Conservation (phyloP, 805 yeast species). For the Starmerella kuoi region DNA sequence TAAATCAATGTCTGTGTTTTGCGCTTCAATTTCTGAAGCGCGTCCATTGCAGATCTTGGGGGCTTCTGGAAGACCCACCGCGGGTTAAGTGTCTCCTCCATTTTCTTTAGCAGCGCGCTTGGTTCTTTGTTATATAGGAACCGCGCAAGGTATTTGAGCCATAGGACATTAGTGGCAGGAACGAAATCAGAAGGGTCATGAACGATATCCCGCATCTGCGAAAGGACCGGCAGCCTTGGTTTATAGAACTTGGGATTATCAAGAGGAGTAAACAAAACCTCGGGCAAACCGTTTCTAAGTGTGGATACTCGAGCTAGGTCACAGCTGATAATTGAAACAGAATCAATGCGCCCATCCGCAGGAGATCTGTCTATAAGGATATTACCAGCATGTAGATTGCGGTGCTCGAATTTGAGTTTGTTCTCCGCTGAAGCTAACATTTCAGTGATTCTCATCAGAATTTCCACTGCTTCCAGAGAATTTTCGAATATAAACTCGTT, state of each 20-base stretch:
- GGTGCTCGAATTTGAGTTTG: slow-evolving; percentile 48
- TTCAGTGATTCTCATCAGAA: slow-evolving; percentile 45
- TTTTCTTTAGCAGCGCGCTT: slow-evolving; percentile 7
- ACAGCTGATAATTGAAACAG: slow-evolving; percentile 47
- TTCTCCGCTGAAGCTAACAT: slow-evolving; percentile 42
- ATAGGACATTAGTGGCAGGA: slow-evolving; percentile 44
- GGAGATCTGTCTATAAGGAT: slow-evolving; percentile 34
- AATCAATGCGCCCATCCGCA: slow-evolving; percentile 30
- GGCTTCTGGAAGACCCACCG: slow-evolving; percentile 13
- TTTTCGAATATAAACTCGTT: slow-evolving; percentile 33
- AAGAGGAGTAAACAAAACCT: slow-evolving; percentile 38
- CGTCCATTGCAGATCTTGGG: slow-evolving; percentile 16
- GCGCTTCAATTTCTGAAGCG: neutral
- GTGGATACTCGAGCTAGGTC: slow-evolving; percentile 36
- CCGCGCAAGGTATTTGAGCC: slow-evolving; percentile 53
- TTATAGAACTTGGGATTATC: slow-evolving; percentile 52
- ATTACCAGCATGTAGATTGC: slow-evolving; percentile 60
- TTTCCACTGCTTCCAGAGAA: slow-evolving; percentile 31
- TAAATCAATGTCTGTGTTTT: neutral
- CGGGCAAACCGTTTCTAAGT: slow-evolving; percentile 21
- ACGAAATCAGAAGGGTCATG: slow-evolving; percentile 36
- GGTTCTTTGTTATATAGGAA: slow-evolving; percentile 28
- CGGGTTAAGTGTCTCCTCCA: slow-evolving; percentile 8
- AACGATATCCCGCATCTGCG: slow-evolving; percentile 34
- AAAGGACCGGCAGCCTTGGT: slow-evolving; percentile 50